Conservation (phyloP, 331 rosid species). For the Acacia pycnantha region DNA sequence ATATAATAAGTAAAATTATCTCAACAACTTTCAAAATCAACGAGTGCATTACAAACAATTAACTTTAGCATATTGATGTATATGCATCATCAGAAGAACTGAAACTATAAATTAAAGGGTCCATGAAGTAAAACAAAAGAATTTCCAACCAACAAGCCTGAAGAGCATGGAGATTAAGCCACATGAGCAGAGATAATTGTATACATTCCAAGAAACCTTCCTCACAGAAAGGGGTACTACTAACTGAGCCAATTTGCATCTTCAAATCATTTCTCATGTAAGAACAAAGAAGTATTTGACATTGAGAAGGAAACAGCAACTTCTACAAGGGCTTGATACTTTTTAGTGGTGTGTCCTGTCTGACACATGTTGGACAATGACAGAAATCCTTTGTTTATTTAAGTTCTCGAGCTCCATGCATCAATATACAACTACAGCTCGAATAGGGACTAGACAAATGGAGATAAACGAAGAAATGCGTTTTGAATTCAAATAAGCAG, state of each 20-base stretch:
- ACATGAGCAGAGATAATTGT: background rate
- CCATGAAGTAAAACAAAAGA: slow-evolving; percentile 18
- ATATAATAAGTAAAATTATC: slow-evolving; percentile 5
- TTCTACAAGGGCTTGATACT: background rate
- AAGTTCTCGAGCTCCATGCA: background rate
- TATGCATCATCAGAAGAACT: background rate
- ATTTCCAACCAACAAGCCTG: slow-evolving; percentile 5
- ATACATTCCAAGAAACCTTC: background rate
- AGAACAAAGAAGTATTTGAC: background rate
- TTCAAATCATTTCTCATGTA: background rate
- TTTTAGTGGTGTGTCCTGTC: background rate
- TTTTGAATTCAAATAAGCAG: slow-evolving; percentile 1
- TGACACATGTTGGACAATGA: background rate
- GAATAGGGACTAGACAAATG: slow-evolving; percentile 19
- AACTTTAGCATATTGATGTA: slow-evolving; percentile 7
- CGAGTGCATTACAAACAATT: background rate
- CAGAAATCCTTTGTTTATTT: background rate
- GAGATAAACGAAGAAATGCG: slow-evolving; percentile 11
- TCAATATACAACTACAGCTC: slow-evolving; percentile 1
- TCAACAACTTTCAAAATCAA: slow-evolving; percentile 8
- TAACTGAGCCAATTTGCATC: background rate
- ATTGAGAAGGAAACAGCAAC: background rate
- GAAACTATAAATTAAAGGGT: background rate
- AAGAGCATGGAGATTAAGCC: background rate
- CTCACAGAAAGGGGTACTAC: background rate